A percentile compares a stretch with the other conserved stretches of the same genome.
These are phyloP conservation scores for Rhytidiadelphus loreus DNA, from an alignment of 225 moss, liverwort and hornwort species.

Conservation along the genomic window DNA sequence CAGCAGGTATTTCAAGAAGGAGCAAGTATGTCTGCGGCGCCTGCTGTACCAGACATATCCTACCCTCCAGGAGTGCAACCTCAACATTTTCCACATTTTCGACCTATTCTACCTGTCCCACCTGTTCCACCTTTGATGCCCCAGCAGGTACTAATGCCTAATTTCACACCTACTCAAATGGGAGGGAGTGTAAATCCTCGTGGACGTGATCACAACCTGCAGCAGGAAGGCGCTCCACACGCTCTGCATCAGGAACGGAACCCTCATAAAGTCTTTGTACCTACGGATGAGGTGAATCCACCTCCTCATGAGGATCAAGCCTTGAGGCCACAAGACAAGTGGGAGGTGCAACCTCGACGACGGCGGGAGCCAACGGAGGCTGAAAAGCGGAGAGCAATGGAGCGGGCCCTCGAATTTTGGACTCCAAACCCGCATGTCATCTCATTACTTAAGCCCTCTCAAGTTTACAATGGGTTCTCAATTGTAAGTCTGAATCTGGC, in stretches of 20 bases:
- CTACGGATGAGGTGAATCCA: not conserved
- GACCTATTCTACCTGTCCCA: constrained; percentile 1
- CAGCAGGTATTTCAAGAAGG: not conserved
- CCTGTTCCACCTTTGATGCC: not conserved
- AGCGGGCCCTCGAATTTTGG: constrained; percentile 4
- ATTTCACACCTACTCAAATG: not conserved
- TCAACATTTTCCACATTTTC: not conserved
- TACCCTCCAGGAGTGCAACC: not conserved
- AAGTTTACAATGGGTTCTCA: constrained; percentile 20
- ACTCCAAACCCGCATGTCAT: constrained; percentile 16
- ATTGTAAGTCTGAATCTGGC: not conserved
- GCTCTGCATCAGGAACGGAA: not conserved
- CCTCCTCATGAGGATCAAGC: not conserved
- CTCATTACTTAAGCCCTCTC: constrained; percentile 6
- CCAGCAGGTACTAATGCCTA: not conserved
- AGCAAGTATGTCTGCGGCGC: not conserved
- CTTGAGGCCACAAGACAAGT: not conserved
- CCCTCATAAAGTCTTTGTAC: not conserved
- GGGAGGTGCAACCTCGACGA: constrained; percentile 4
- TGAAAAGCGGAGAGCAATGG: constrained; percentile 12
- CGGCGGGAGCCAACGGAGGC: constrained; percentile 1
- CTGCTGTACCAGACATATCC: not conserved
- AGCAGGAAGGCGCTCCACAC: not conserved
- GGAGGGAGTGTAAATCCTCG: not conserved
- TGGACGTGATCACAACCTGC: not conserved